Evolutionary conservation across 225 moss, liverwort and hornwort genomes (phyloP).

Genomic region (Polytrichum formosum): DNA sequence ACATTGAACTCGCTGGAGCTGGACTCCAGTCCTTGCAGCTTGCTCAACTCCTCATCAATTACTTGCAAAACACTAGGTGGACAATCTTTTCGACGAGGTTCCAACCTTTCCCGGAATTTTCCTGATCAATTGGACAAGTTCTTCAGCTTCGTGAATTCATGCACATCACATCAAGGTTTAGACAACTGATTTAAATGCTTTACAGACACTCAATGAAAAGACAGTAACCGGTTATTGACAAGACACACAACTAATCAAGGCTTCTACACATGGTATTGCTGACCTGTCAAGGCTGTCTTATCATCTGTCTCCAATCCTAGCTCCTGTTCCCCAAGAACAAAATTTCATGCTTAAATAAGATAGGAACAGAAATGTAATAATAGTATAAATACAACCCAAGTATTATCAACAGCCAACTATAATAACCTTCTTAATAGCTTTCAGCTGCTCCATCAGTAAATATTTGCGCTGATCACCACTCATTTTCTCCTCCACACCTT

Average conservation of each 20-base stretch:
- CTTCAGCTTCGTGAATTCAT: constrained; percentile 10
- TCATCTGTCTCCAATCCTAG: constrained; percentile 97
- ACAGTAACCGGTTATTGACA: background rate
- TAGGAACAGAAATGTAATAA: background rate
- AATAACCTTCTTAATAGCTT: constrained; percentile 89
- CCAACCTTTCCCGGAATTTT: constrained; percentile 90
- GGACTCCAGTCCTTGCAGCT: constrained; percentile 92
- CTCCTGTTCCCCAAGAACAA: constrained; percentile 48
- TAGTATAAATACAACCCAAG: background rate
- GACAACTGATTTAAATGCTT: background rate
- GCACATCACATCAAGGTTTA: background rate
- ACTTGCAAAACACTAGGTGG: constrained; percentile 81
- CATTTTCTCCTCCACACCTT: constrained; percentile 99
- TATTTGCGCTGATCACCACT: constrained; percentile 95
- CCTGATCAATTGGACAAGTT: constrained; percentile 38
- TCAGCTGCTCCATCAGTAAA: constrained; percentile 95
- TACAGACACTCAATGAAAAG: background rate
- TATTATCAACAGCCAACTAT: background rate
- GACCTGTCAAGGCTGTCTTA: constrained; percentile 89
- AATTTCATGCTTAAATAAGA: background rate
- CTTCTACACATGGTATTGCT: background rate
- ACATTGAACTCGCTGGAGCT: constrained; percentile 99
- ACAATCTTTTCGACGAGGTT: constrained; percentile 74
- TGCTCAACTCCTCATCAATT: constrained; percentile 95
- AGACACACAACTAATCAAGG: background rate